Percentiles rank a stretch among this genome's conserved stretches.
phyloP scores from a whole-genome alignment of 176 grass and related monocot genomes.

The Cymbopogon citratus region DNA sequence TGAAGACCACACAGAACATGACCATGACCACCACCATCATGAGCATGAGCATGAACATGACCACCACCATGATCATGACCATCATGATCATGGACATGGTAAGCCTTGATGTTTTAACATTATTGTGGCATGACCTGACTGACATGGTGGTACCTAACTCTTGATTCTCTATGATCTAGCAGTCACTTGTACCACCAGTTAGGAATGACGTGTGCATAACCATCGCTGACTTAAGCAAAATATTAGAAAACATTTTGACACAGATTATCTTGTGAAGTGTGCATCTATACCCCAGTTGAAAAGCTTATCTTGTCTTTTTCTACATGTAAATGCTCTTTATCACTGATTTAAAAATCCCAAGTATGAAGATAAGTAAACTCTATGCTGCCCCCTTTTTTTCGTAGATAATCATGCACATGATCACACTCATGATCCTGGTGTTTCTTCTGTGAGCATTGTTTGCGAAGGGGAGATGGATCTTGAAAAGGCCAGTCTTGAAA shows the following conservation, averaged over 20 bases:
- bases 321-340: neutral
- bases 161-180: neutral
- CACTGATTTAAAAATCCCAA: neutral
- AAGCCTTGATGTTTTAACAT: constrained; percentile 19
- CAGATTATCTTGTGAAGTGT: neutral
- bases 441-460: constrained; percentile 98
- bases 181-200: neutral
- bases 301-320: neutral
- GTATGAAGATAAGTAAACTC: constrained; percentile 7
- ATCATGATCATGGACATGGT: constrained; percentile 85
- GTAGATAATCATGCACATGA: constrained; percentile 86
- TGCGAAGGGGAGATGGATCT: constrained; percentile 97
- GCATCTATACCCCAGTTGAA: neutral
- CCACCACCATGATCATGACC: constrained; percentile 35
- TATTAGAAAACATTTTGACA: neutral
- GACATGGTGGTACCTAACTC: neutral
- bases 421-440: constrained; percentile 92
- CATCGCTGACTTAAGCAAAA: neutral
- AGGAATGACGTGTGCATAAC: neutral
- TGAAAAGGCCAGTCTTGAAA: constrained; percentile 63
- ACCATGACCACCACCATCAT: constrained; percentile 42
- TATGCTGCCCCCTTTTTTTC: constrained; percentile 23
- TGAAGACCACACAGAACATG: constrained; percentile 46
- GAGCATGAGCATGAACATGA: constrained; percentile 45
- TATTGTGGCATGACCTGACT: neutral